Conservation (phyloP, 2,329 filamentous ascomycete species). For the Aspergillus sp. region DNA sequence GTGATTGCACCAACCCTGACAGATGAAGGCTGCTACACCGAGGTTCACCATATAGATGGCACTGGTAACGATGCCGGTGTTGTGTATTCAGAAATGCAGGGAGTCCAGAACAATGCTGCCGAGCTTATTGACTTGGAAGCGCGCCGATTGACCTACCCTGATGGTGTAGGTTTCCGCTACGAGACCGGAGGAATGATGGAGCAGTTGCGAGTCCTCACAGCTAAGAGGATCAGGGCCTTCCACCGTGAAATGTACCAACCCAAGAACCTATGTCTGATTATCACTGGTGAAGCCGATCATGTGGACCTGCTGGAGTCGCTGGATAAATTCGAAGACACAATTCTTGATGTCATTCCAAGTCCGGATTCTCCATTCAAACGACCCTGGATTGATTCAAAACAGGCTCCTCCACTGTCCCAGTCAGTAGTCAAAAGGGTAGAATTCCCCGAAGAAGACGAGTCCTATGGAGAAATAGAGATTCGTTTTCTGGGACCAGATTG, state of each 20-base stretch:
- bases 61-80: conserved; percentile 93
- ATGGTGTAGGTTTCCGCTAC: conserved; percentile 89
- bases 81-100: conserved; percentile 99
- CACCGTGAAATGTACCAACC: conserved; percentile 98
- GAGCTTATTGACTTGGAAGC: conserved; percentile 87
- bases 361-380: conserved; percentile 74
- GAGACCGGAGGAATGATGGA: conserved; percentile 99
- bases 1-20: conserved; percentile 87
- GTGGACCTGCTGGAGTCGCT: conserved; percentile 75
- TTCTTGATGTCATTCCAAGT: conserved; percentile 76
- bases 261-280: conserved; percentile 85
- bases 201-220: conserved; percentile 78
- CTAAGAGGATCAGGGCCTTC: conserved; percentile 89
- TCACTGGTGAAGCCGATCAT: conserved; percentile 91
- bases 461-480: conserved; percentile 81
- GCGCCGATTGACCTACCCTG: conserved; percentile 78
- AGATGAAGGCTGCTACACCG: conserved; percentile 88
- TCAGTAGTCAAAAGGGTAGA: conserved; percentile 76
- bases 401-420: conserved; percentile 69
- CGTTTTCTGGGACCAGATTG: conserved; percentile 85
- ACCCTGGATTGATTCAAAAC: conserved; percentile 87
- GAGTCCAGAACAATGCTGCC: conserved; percentile 76
- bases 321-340: conserved; percentile 83
- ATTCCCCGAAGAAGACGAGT: conserved; percentile 96
- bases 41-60: conserved; percentile 94